Evolutionary conservation across 306 rosid species (phyloP).

Genomic region (Prunus davidiana): DNA sequence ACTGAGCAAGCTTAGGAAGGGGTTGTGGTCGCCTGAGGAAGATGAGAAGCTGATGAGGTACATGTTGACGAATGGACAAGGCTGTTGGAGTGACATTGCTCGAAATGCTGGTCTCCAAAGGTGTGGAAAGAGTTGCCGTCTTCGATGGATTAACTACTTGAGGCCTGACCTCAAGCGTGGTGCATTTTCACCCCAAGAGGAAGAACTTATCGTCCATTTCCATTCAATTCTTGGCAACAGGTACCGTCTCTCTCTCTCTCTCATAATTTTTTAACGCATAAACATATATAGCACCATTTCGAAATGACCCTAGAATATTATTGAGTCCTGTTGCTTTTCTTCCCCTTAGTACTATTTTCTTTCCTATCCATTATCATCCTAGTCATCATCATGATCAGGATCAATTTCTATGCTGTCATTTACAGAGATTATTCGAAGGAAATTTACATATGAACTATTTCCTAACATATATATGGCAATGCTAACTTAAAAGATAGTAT

Average conservation of each 20-base stretch:
- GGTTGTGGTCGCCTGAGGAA: constrained; percentile 96
- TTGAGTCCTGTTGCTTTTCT: not conserved
- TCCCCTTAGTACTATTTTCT: no score
- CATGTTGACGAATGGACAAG: constrained; percentile 89
- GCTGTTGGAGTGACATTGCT: constrained; percentile 94
- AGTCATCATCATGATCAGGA: no score
- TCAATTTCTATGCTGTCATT: no score
- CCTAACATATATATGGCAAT: no score
- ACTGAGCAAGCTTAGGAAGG: constrained; percentile 51
- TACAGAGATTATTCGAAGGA: no score
- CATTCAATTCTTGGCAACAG: constrained; percentile 92
- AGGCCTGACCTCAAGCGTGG: constrained; percentile 96
- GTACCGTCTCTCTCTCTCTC: constrained; percentile 28
- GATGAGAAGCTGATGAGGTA: constrained; percentile 86
- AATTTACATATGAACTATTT: no score
- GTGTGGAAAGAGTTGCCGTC: constrained; percentile 96
- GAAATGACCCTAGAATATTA: not conserved
- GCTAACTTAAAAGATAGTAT: no score
- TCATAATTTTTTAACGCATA: not conserved
- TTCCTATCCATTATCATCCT: no score
- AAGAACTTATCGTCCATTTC: constrained; percentile 70
- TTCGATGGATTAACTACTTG: constrained; percentile 94
- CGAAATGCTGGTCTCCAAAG: constrained; percentile 80
- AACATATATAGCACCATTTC: not conserved
- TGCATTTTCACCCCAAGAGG: constrained; percentile 79